phyloP scores from a whole-genome alignment of 2,329 filamentous ascomycete species.

The Talaromyces albobiverticillius region DNA sequence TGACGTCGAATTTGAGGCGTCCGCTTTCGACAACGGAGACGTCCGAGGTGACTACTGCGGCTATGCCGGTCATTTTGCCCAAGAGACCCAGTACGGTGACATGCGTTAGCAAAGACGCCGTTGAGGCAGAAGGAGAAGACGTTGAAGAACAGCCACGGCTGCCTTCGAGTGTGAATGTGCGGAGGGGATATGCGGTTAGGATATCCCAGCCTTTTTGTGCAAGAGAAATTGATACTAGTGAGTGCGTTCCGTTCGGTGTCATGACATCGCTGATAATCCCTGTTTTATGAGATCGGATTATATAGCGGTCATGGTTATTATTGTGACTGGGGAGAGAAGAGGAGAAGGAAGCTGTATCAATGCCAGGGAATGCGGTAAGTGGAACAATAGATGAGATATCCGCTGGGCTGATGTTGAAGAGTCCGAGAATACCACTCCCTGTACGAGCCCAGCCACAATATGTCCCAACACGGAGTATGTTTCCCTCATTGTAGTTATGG shows the following conservation, averaged over 20 bases:
- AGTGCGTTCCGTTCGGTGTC: conserved; percentile 27
- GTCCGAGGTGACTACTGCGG: conserved; percentile 66
- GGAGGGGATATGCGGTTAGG: conserved; percentile 68
- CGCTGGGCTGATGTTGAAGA: conserved; percentile 75
- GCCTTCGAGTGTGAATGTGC: conserved; percentile 46
- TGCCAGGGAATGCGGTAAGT: conserved; percentile 70
- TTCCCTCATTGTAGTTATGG: conserved; percentile 68
- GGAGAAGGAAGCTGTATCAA: conserved; percentile 35
- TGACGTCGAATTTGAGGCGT: conserved; percentile 62
- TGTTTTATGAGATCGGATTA: conserved; percentile 69
- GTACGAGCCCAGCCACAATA: conserved; percentile 68
- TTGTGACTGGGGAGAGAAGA: not conserved
- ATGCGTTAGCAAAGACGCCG: conserved; percentile 26
- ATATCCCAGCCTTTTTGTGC: conserved; percentile 73
- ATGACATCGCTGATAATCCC: conserved; percentile 55
- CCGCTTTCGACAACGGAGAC: conserved; percentile 59
- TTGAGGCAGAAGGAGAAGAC: not conserved
- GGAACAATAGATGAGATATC: conserved; percentile 67
- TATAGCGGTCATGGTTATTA: conserved; percentile 52
- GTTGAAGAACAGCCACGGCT: conserved; percentile 29
- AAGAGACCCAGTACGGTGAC: conserved; percentile 74
- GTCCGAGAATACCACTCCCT: conserved; percentile 72
- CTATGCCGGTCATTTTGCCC: conserved; percentile 85
- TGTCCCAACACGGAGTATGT: conserved; percentile 72
- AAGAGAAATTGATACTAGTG: conserved; percentile 63